phyloP scores from a whole-genome alignment of 768 basidiomycete genomes.

The Zangia roseola region DNA sequence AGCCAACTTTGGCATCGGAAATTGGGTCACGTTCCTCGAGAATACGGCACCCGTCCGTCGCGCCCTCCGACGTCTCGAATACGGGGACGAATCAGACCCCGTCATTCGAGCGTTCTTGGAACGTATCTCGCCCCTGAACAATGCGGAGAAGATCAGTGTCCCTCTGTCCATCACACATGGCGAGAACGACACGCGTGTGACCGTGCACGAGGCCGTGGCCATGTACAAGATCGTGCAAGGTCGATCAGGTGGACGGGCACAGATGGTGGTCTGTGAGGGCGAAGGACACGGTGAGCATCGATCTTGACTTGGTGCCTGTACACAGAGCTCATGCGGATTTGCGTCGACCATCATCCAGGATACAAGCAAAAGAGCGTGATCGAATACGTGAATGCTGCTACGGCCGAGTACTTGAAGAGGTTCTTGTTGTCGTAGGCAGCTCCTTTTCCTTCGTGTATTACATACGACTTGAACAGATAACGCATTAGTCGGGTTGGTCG shows the following conservation, averaged over 20 bases:
- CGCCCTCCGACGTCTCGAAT: constrained; percentile 37
- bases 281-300: constrained; percentile 41
- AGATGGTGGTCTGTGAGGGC: constrained; percentile 40
- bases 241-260: constrained; percentile 26
- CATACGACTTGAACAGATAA: background rate
- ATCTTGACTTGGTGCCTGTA: background rate
- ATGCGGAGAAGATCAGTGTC: constrained; percentile 34
- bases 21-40: constrained; percentile 42
- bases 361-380: constrained; percentile 45
- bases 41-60: constrained; percentile 39
- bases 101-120: constrained; percentile 37
- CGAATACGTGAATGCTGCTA: constrained; percentile 41
- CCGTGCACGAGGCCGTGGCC: constrained; percentile 37
- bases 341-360: constrained; percentile 26
- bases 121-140: constrained; percentile 40
- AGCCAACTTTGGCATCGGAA: constrained; percentile 40
- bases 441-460: background rate
- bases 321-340: constrained; percentile 2
- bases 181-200: constrained; percentile 40
- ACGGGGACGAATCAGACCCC: constrained; percentile 41
- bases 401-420: constrained; percentile 38
- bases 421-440: constrained; percentile 26
- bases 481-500: background rate
- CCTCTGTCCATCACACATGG: constrained; percentile 43
- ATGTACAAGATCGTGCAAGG: constrained; percentile 36